A percentile compares a stretch with the other conserved stretches of the same genome.
Conservation (phyloP, 2,329 filamentous ascomycete species). For the Colletotrichum cordylinicola region DNA sequence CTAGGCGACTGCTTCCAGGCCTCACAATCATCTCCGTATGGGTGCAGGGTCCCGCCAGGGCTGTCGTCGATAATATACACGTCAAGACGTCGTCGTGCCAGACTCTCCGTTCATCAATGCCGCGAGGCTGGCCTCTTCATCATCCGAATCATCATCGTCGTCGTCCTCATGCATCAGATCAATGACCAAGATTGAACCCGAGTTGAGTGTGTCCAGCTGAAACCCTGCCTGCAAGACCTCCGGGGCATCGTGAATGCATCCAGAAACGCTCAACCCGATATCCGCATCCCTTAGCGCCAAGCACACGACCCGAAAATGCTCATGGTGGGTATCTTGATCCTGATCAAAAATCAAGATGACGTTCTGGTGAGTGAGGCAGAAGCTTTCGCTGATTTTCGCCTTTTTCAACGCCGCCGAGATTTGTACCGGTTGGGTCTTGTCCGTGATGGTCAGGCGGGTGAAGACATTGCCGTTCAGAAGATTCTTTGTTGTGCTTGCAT, state of each 20-base stretch:
- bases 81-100: neutral
- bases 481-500: constrained; percentile 3
- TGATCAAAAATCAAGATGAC: constrained; percentile 23
- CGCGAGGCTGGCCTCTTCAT: constrained; percentile 18
- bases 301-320: constrained; percentile 27
- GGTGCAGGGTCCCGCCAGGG: neutral
- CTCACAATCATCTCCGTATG: neutral
- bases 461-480: constrained; percentile 23
- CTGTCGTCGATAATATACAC: neutral
- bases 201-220: constrained; percentile 26
- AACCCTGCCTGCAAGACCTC: constrained; percentile 25
- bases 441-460: constrained; percentile 24
- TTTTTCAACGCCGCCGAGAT: constrained; percentile 14
- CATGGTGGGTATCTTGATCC: constrained; percentile 24
- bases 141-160: constrained; percentile 20
- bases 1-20: accelerated
- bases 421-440: constrained; percentile 15
- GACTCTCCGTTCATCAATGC: constrained; percentile 11
- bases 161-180: constrained; percentile 25
- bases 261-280: constrained; percentile 26
- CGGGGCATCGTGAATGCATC: constrained; percentile 24
- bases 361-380: constrained; percentile 22
- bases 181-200: constrained; percentile 25
- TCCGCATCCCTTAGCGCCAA: constrained; percentile 26
- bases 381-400: constrained; percentile 3